Evolutionary conservation across 164 flowering plant genomes (phyloP).

Genomic region (Stephania cephalantha): DNA sequence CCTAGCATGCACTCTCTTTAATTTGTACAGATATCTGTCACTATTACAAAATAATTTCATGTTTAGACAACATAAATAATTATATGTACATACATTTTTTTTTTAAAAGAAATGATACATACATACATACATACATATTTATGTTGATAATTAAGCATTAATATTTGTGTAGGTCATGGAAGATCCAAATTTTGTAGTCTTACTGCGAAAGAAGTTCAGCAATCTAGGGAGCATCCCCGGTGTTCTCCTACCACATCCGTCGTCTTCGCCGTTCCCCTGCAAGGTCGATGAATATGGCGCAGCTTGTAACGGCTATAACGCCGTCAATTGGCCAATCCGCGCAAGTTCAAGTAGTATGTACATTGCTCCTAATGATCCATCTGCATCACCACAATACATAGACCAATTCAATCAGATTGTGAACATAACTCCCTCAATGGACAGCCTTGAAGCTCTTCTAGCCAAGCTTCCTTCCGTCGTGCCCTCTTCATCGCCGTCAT

Average conservation of each 20-base stretch:
- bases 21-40: neutral
- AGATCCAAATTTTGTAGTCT: constrained; percentile 72
- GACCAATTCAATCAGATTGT: constrained; percentile 37
- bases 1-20: constrained; percentile 17
- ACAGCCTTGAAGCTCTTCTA: constrained; percentile 91
- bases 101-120: no score
- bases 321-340: no score
- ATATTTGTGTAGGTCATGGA: constrained; percentile 51
- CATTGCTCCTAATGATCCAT: neutral
- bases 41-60: neutral
- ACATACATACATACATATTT: neutral
- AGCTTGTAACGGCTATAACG: no score
- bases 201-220: constrained; percentile 68
- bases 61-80: no score
- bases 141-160: neutral
- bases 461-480: constrained; percentile 90
- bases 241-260: constrained; percentile 91
- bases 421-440: constrained; percentile 88
- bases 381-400: constrained; percentile 24
- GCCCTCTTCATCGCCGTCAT: constrained; percentile 36
- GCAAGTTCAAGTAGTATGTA: neutral
- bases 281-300: constrained; percentile 22
- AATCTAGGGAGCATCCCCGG: constrained; percentile 96
- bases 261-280: constrained; percentile 61
- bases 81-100: no score